Evolutionary conservation across 495 filamentous ascomycete species (phyloP), one percentile per base, ranked within the genome.

Genomic region (Lineolata rhizophorae): DNA sequence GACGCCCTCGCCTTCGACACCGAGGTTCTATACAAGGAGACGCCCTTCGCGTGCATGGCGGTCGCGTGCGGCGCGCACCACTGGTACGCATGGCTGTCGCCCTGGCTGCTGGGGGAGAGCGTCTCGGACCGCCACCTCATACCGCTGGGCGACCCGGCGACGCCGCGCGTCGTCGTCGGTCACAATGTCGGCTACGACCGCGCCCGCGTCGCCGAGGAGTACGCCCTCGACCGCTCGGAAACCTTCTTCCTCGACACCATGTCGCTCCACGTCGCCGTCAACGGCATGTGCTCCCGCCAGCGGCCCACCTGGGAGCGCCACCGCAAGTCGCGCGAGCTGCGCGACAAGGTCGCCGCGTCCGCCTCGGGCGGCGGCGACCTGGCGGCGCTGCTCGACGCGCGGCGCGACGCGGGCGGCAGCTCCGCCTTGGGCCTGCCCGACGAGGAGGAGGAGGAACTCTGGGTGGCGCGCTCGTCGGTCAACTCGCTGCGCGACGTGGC

Each of bases 201-300:
- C 8, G 83, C 85, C 15, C 67, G 90, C 17, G 67, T 93, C 30
- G 47, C 66, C 8, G 87, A 99, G 49, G 87, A 99, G 49, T 99
- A 99, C 47, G 62, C 72, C 42, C 48, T 94, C 24, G 52, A 63
- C 31, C 83, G 91, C 47, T 70, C 80, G 16, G 68, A 67, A 31
- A 95, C 79, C 41, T 79, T 67, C 26, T 99, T 92, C 44, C 49
- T 99, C 17, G 87, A 99, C 56, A 99, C 87, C 2, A 99, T 99
- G 87, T 93, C 83, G 5, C 60, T 99, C 31, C 87, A 99, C 48
- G 84, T 94, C 5, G 87, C 87, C 9, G 84, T 93, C 5, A 99
- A 99, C 45, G 87, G 87, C 19, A 99, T 99, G 87, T 99, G 87
- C 48, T 94, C 87, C 6, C 76, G 76, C 34, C 87, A 99, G 50